phyloP scores from a whole-genome alignment of 176 grass and related monocot species.

The Oryza officinalis region DNA sequence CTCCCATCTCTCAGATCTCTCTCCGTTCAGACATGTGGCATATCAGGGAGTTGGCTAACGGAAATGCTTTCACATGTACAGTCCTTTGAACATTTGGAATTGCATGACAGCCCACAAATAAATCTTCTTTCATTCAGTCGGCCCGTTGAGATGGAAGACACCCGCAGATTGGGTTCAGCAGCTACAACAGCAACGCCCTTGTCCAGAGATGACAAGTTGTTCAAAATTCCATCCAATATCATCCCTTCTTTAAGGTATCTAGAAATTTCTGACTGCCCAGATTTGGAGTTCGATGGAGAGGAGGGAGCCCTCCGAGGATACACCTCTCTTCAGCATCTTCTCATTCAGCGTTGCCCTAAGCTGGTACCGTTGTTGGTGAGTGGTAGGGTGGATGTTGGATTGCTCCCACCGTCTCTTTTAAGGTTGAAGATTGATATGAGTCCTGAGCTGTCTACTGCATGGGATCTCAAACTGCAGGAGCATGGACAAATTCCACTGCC shows the following conservation, averaged over 20 bases:
- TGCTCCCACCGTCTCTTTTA: neutral
- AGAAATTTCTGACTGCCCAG: accelerated
- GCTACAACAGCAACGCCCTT: neutral
- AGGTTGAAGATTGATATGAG: neutral
- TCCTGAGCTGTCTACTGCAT: neutral
- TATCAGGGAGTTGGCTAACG: conserved; percentile 3
- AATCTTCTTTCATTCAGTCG: neutral
- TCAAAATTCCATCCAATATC: neutral
- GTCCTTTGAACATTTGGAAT: neutral
- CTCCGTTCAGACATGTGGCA: neutral
- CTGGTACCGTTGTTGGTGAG: neutral
- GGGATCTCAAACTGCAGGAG: neutral
- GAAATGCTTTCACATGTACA: neutral
- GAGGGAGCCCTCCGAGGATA: neutral
- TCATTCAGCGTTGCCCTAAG: accelerated
- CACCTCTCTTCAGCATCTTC: neutral
- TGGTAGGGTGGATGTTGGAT: neutral
- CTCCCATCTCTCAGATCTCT: neutral
- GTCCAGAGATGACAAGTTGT: neutral
- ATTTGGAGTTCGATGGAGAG: neutral
- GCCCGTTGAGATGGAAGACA: neutral
- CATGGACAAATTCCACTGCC: neutral
- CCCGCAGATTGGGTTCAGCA: too few species aligned
- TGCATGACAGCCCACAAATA: neutral
- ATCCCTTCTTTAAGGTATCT: neutral